Conservation (phyloP, 129 eudicot species). For the Daucus carota region DH1_v3.0 NC_030386.2:38913001-38913500, state of each 20-base stretch:
- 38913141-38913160: neutral
- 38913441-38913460: conserved; percentile 7
- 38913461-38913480: neutral
- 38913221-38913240: no score
- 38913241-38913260: neutral
- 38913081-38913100: neutral
- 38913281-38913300: neutral
- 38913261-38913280: neutral
- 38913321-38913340: no score
- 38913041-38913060: conserved; percentile 1
- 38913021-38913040: neutral
- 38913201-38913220: neutral
- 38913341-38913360: neutral
- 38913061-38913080: neutral
- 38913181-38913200: conserved; percentile 2
- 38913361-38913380: neutral
- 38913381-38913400: neutral
- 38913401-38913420: conserved; percentile 9
- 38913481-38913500: conserved; percentile 14
- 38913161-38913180: neutral
- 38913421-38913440: conserved; percentile 8
- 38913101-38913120: neutral
- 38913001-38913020: neutral
- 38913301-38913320: no score
- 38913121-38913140: conserved; percentile 1